Evolutionary conservation across 352 stramenopile species (phyloP).

Genomic region (Pythium coloratum): DNA sequence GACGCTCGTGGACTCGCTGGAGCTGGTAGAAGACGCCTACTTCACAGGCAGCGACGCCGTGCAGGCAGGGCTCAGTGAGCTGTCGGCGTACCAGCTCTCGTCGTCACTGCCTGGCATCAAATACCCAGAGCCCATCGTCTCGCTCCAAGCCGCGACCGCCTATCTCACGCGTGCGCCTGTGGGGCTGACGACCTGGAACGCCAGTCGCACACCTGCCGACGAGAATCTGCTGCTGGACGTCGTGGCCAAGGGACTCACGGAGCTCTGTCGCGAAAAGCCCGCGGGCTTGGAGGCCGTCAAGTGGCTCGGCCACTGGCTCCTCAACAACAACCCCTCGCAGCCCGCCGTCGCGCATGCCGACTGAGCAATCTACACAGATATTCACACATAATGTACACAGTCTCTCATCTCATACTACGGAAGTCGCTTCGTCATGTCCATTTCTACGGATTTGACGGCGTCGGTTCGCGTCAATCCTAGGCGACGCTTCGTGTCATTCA

Average conservation of each 20-base stretch:
- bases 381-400: neutral
- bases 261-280: conserved; percentile 84
- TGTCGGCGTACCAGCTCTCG: conserved; percentile 61
- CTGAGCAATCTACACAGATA: conserved; percentile 28
- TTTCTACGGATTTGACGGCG: neutral
- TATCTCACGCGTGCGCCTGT: conserved; percentile 63
- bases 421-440: neutral
- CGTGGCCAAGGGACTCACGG: conserved; percentile 67
- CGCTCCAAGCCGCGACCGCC: conserved; percentile 47
- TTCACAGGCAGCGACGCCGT: conserved; percentile 53
- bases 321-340: conserved; percentile 87
- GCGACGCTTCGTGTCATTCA: conserved; percentile 1
- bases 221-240: conserved; percentile 59
- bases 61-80: conserved; percentile 32
- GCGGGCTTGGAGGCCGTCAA: conserved; percentile 68
- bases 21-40: conserved; percentile 66
- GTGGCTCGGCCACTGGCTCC: conserved; percentile 84
- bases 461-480: neutral
- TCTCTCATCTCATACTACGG: neutral
- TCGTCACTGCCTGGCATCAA: conserved; percentile 59
- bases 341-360: conserved; percentile 48
- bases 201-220: conserved; percentile 30
- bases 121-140: conserved; percentile 58
- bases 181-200: conserved; percentile 53
- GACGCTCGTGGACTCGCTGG: conserved; percentile 58